Conservation (phyloP, 495 filamentous ascomycete species). For the Aspergillus saccharolyticus region DNA sequence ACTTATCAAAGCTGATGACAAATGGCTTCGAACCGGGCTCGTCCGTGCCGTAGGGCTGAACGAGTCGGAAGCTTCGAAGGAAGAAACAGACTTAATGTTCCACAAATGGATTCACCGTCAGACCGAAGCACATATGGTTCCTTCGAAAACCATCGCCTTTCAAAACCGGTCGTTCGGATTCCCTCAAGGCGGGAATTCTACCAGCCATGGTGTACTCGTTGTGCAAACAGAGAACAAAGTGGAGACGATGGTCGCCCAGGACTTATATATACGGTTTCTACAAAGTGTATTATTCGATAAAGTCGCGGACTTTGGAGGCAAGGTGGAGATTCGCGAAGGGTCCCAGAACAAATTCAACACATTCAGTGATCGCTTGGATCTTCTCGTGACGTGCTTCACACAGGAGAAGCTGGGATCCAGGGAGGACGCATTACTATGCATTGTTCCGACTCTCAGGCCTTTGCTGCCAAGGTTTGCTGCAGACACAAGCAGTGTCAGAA, state of each 20-base stretch:
- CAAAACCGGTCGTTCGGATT: constrained; percentile 24
- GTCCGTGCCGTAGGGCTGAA: constrained; percentile 27
- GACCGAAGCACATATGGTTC: constrained; percentile 24
- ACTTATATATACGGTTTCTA: constrained; percentile 35
- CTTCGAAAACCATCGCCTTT: constrained; percentile 17
- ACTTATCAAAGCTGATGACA: constrained; percentile 20
- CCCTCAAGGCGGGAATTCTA: constrained; percentile 1
- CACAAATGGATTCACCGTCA: constrained; percentile 39
- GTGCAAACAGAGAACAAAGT: constrained; percentile 23
- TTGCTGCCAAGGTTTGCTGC: constrained; percentile 27
- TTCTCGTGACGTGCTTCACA: constrained; percentile 26
- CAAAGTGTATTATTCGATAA: constrained; percentile 9
- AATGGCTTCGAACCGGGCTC: constrained; percentile 17
- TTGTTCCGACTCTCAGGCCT: constrained; percentile 25
- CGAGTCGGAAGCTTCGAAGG: constrained; percentile 15
- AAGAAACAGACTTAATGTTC: constrained; percentile 29
- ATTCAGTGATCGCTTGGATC: constrained; percentile 21
- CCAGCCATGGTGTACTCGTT: constrained; percentile 21
- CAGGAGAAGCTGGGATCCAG: constrained; percentile 20
- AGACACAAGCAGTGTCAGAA: constrained; percentile 15
- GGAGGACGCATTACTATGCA: constrained; percentile 36
- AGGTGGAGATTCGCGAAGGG: constrained; percentile 14
- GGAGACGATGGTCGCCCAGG: constrained; percentile 34
- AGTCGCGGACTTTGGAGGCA: constrained; percentile 17
- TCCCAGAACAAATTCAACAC: constrained; percentile 17